Evolutionary conservation across 2,329 filamentous ascomycete species (phyloP).

Genomic region (Cercospora berteroae): DNA sequence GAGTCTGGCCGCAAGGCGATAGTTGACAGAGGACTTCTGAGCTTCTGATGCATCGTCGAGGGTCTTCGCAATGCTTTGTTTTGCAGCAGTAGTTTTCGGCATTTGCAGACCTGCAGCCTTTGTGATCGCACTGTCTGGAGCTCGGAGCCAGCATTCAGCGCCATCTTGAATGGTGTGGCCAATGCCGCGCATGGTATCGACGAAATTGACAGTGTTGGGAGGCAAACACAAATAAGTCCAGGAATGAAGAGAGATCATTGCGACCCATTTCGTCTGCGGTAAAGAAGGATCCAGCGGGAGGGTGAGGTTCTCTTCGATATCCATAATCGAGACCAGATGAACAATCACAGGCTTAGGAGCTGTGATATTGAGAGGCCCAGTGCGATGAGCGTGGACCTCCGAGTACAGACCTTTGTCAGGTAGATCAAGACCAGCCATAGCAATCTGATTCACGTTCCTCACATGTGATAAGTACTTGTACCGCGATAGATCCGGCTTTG

Average conservation of each 20-base stretch:
- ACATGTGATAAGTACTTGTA: neutral
- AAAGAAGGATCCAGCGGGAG: neutral
- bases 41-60: neutral
- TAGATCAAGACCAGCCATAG: neutral
- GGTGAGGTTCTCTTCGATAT: neutral
- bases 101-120: neutral
- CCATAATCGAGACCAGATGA: neutral
- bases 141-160: slow-evolving; percentile 11
- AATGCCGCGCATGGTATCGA: slow-evolving; percentile 1
- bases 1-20: neutral
- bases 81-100: neutral
- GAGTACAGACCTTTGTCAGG: neutral
- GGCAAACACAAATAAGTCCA: neutral
- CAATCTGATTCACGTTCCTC: neutral
- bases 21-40: neutral
- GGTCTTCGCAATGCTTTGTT: neutral
- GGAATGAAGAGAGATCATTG: neutral
- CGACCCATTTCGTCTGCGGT: neutral
- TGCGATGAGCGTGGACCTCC: neutral
- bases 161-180: neutral
- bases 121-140: neutral
- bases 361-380: neutral
- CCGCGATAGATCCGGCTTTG: neutral
- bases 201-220: slow-evolving; percentile 1
- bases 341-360: neutral